A percentile compares a stretch with the other conserved stretches of the same genome.
Conservation (phyloP, 257 asterid species). For the Vinca minor region DNA sequence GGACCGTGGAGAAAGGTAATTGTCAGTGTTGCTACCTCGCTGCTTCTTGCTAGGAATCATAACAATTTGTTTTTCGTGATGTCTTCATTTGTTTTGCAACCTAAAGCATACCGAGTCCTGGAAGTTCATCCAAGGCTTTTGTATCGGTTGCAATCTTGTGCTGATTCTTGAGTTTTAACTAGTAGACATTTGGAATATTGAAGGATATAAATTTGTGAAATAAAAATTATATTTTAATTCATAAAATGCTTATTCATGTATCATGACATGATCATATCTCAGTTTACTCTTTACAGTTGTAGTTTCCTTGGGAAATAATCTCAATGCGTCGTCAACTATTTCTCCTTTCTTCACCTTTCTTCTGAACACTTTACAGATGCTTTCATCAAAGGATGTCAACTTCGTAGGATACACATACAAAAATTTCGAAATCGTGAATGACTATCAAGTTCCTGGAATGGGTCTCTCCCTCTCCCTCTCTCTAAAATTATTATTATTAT, state of each 20-base stretch:
- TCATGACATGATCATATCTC: not conserved
- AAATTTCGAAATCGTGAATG: conserved; percentile 93
- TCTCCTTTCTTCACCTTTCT: not conserved
- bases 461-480: conserved; percentile 39
- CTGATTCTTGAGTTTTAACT: not conserved
- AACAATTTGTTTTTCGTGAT: no score
- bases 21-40: not conserved
- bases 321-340: not conserved
- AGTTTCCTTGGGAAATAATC: not conserved
- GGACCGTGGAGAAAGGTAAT: conserved; percentile 99
- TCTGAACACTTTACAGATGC: conserved; percentile 46
- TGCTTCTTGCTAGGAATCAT: not conserved
- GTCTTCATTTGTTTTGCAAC: no score
- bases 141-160: no score
- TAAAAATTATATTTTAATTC: not conserved
- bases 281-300: not conserved
- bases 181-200: not conserved
- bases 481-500: not conserved
- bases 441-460: conserved; percentile 94
- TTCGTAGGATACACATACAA: conserved; percentile 97
- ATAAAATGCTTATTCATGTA: not conserved
- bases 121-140: no score
- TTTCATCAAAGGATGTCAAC: conserved; percentile 88
- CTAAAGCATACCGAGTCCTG: no score
- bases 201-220: not conserved